These are phyloP conservation scores for Cutaneotrichosporon cavernicola DNA, from an alignment of 1,284 basidiomycete species.

Conservation along the genomic window DNA sequence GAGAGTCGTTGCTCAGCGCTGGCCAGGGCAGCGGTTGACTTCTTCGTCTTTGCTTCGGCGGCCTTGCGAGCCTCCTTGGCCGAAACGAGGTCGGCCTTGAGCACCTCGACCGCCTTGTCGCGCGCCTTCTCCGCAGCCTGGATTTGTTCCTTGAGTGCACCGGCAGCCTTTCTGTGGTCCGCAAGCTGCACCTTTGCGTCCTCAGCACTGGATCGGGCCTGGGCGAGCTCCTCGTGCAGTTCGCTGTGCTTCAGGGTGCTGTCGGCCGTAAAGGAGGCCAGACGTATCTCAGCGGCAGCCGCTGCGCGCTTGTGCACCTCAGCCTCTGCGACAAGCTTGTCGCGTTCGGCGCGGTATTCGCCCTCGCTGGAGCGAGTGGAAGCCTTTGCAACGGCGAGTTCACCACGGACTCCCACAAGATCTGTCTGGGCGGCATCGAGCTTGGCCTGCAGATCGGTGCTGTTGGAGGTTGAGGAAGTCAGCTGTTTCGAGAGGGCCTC, in stretches of 20 bases:
- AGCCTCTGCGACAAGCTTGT: background rate
- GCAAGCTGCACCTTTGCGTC: background rate
- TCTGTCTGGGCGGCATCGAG: constrained; percentile 8
- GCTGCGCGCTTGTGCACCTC: background rate
- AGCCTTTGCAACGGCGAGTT: constrained; percentile 2
- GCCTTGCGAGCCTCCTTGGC: background rate
- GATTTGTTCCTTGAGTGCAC: background rate
- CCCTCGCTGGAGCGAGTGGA: background rate
- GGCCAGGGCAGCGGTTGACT: background rate
- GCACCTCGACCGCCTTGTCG: constrained; percentile 70
- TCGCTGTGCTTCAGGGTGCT: background rate
- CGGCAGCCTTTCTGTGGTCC: background rate
- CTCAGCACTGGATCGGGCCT: background rate
- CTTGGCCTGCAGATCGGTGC: constrained; percentile 19
- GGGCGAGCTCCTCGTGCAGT: constrained; percentile 2
- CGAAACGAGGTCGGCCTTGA: background rate
- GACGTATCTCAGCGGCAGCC: background rate
- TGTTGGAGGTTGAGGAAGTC: background rate
- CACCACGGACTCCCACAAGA: constrained; percentile 1
- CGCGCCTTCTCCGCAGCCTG: constrained; percentile 65
- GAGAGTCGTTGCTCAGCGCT: background rate
- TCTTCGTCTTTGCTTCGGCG: background rate
- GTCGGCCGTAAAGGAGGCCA: background rate
- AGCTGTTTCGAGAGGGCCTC: constrained; percentile 7
- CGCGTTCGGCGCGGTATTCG: background rate